Evolutionary conservation across 805 yeast species (phyloP), one percentile per base, ranked within the genome.

Genomic region (Debaryomyces castellii): DNA sequence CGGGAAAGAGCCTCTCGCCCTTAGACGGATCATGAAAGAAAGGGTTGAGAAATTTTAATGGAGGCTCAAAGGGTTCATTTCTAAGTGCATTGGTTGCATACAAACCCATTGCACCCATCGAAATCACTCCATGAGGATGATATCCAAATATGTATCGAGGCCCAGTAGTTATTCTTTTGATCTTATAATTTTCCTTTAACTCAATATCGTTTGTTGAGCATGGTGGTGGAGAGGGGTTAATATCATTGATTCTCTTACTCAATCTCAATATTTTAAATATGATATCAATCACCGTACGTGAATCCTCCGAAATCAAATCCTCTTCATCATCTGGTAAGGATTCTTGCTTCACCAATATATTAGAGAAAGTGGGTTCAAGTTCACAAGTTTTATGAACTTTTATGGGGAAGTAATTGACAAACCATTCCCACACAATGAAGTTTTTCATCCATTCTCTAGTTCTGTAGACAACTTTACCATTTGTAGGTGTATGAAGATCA

Each of bases 111-210:
- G 85, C 91, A 2, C 97, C 97, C 78, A 91, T 76, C 1, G 96
- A 87, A 10, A 91, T 90, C 12, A 92, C 91, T 0, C 99, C 99
- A 63, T 94, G 99, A 0, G 99, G 99, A 64, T 91, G 97, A 58
- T 89, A 85, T 0, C 97, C 96, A 66, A 92, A 92, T 2, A 92
- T 80, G 63, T 94, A 92, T 30, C 85, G 70, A 2, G 89, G 91
- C 0, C 89, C 92, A 3, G 81, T 66, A 40, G 75, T 57, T 1
- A 72, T 65, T 36, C 58, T 55, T 41, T 62, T 63, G 41, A 43
- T 52, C 35, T 52, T 55, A 14, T 50, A 51, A 7, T 41, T 35
- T 14, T 47, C 38, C 18, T 34, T 28, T 28, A 28, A 25, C 24
- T 28, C 14, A 21, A 32, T 42, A 34, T 56, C 51, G 46, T 41